Evolutionary conservation across 345 rosid genomes (phyloP), one percentile per base, ranked within the genome.

Genomic region (Melaleuca alternifolia): DNA sequence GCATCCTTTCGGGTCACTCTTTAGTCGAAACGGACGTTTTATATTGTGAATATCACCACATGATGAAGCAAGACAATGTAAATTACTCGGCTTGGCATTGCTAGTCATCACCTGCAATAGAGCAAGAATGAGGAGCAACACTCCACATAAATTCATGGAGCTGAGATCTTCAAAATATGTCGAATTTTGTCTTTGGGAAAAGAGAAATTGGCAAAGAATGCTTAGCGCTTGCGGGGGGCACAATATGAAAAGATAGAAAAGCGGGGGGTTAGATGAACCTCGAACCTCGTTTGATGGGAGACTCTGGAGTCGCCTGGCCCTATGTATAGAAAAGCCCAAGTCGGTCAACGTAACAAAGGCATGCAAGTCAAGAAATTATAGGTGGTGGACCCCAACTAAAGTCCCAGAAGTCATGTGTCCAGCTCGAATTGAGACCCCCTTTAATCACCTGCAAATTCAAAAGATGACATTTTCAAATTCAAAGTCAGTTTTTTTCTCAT

Each of bases 1-100:
- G 0, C 75, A 61, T 61, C 20, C 20, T 11, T 28, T 6, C 0
- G 20, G 21, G 7, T 61, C 20, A 0, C 20, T 61, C 1, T 61
- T 61, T 2, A 61, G 2, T 28, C 41, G 75, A 61, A 61, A 61
- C 2, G 20, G 75, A 5, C 28, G 0, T 0, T 20, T 28, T 61
- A 61, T 61, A 14, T 59, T 52, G 9, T 1, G 41, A 61, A 61
- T 28, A 2, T 61, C 8, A 28, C 75, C 75, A 14, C 75, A 61
- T 1, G 41, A 61, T 0, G 20, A 61, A 61, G 21, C 0, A 5
- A 6, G 0, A 20, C 41, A 28, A 0, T 1, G 41, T 0, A 3
- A 16, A 0, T n/a, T 28, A n/a, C 37, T 61, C 33, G 18, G 1
- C 54, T 6, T 16, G 7, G 6, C 41, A 1, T 0, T 7, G 75